Base-by-base conservation (phyloP, 2,329 filamentous ascomycete species). In the Lachnellula arida region DNA sequence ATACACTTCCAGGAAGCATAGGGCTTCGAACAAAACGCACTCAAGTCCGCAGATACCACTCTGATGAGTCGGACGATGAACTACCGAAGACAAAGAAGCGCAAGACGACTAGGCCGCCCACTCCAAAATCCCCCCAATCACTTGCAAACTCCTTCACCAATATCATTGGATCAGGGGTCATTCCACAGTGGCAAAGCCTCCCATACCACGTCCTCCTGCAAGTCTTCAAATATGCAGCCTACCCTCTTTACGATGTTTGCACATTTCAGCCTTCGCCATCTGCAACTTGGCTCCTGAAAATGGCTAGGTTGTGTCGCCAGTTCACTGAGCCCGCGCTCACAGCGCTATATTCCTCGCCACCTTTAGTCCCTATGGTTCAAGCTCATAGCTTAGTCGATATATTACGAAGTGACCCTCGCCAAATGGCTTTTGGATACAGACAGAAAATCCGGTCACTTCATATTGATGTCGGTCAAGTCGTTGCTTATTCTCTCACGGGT, bases 261-360 rank as follows among this genome's bases (percentile, higher is more conserved):
- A 76, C 65, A 49, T 73, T 74, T 60, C 71, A 69, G 34, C 73
- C 75, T 19, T 72, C 73, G 5, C 47, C 68, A 1, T 77, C 76
- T 12, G 75, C 78, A 15, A 64, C 77, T 63, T 91, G 87, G 87
- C 79, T 95, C 6, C 71, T 87, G 9, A 75, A 77, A n/a, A 74
- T 81, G 46, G 83, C 87, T 37, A 76, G 78, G 2, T 73, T 84
- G 15, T 92, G 86, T 63, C 81, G 77, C 50, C 70, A 77, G 2
- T 90, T 92, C 55, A 74, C 81, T 0, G 89, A 91, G 64, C 87
- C 90, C 5, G 88, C 88, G 1, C 72, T 94, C 50, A 84, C 84
- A 5, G 86, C 82, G 1, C 76, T 95, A 5, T 94, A 94, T 68
- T 77, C 80, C 47, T 82, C 77, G 5, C 89, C 89, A 8, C 84